Base-by-base conservation (phyloP, 306 rosid species). In the Potentilla sterilis region DNA sequence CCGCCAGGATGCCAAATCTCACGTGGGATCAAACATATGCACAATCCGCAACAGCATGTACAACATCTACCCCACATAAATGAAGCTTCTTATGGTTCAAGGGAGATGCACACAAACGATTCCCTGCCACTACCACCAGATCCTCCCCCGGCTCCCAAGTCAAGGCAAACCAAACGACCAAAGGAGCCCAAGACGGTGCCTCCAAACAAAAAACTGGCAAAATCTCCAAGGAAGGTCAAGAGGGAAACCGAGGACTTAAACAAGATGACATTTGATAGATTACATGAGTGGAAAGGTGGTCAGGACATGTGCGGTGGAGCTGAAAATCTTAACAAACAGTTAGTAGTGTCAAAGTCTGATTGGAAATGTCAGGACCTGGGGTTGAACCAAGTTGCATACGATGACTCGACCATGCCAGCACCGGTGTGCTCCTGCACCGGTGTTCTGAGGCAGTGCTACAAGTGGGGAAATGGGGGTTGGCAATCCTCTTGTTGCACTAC, bases 391-490 rank as follows among this genome's bases (percentile, higher is more conserved):
- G 99, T 96, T 46, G 89, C 89, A 10, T 96, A 84, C 38, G 99
- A 96, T 47, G 99, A 96, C 74, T 86, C 98, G 0, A 96, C 99
- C 55, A 96, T 96, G 98, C 99, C 99, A 58, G 89, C 96, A 0
- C 99, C 99, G 1, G 87, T 83, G 6, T 96, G 99, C 80, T 92
- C 98, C 10, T 96, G 99, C 87, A 96, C 99, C 1, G 92, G 97
- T 70, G 84, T 81, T 21, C 77, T 80, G 49, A 87, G 96, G 69
- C 99, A 96, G 77, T 96, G 99, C 87, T 96, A 96, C 92, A 96
- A 96, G 83, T 96, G 98, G 99, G 98, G 99, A 4, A 90, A 90
- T 79, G 99, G 99, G 19, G 99, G 99, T 32, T 95, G 99, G 99
- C 99, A 95, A 58, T 95, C 99, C 73, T 92, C 99, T 7, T 92